Base-by-base conservation (phyloP, 768 basidiomycete species). In the Suillus brevipes region DNA sequence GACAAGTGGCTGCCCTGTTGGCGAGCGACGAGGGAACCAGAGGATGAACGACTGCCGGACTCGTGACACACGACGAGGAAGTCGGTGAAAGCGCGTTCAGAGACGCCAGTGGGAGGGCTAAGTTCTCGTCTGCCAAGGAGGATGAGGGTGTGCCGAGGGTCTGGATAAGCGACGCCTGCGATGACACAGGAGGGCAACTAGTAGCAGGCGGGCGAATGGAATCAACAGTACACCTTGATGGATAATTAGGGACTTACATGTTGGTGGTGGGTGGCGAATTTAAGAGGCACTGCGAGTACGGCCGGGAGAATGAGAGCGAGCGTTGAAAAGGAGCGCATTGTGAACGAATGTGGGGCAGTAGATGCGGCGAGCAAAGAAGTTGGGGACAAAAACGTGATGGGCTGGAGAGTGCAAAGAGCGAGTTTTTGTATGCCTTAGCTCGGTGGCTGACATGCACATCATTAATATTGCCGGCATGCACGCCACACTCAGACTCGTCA, bases 1-100 rank as follows among this genome's bases (percentile, higher is more conserved):
- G 60, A 42, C 28, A 45, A 49, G 38, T 67, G 74, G 20, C 18
- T 64, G 8, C 74, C 50, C 7, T 60, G 63, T 25, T 74, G 75
- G 37, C 73, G 73, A 64, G 71, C 61, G 36, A 75, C 65, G 20
- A 73, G 69, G 3, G 28, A 28, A 28, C 66, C 49, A 2, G 60
- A 23, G 12, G 58, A 60, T 3, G 69, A 45, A 31, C 65, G 68
- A 0, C 60, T 58, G n/a, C 59, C 60, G 23, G 65, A 31, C 37
- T 75, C 55, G 42, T 71, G 68, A n/a, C 75, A 74, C 68, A 73
- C 73, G 31, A 67, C 3, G 53, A 75, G 75, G 53, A 76, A 71
- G 42, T 75, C 73, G 31, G 60, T 61, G 28, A 75, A 75, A 0
- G 67, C 64, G 3, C 62, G 68, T 55, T 64, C 65, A 34, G 75